Percentiles rank a stretch among this genome's conserved stretches.
Conservation (phyloP, 78 protist genomes). For the Emiliania huxleyi region DNA sequence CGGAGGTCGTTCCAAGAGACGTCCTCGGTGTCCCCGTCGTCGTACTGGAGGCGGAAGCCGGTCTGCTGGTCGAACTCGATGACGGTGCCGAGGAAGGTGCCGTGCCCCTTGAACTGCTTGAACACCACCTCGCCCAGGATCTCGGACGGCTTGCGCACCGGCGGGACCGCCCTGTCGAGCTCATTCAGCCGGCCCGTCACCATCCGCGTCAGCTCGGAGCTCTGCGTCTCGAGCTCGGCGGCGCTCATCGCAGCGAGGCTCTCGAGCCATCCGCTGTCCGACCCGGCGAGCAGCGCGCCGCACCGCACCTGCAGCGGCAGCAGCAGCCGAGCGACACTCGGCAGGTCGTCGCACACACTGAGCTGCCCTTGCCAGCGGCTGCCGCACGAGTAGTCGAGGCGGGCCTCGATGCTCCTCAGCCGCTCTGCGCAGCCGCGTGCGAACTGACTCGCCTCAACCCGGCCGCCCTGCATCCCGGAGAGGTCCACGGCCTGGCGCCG, state of each 20-base stretch:
- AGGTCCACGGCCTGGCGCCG: no score
- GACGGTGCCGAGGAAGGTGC: slow-evolving; percentile 6
- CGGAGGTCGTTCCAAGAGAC: background rate
- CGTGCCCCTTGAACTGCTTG: slow-evolving; percentile 21
- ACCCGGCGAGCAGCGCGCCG: no score
- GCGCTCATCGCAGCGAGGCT: background rate
- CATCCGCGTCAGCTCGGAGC: background rate
- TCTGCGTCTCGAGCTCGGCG: background rate
- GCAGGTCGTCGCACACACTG: background rate
- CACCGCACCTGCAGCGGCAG: background rate
- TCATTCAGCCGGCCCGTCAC: background rate
- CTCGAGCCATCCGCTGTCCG: background rate
- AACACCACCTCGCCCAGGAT: background rate
- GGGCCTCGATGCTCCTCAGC: background rate
- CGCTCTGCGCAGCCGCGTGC: background rate
- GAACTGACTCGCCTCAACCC: no score
- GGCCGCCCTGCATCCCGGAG: no score
- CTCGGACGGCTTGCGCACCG: background rate
- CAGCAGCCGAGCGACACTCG: background rate
- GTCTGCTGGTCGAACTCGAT: background rate
- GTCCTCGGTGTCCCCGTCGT: slow-evolving; percentile 22
- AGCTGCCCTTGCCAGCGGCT: background rate
- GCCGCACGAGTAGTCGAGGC: background rate
- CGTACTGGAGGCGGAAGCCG: slow-evolving; percentile 15
- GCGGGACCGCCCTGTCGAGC: background rate